Evolutionary conservation across 495 filamentous ascomycete species (phyloP).

Genomic region (Baudoinia panamericana): DNA sequence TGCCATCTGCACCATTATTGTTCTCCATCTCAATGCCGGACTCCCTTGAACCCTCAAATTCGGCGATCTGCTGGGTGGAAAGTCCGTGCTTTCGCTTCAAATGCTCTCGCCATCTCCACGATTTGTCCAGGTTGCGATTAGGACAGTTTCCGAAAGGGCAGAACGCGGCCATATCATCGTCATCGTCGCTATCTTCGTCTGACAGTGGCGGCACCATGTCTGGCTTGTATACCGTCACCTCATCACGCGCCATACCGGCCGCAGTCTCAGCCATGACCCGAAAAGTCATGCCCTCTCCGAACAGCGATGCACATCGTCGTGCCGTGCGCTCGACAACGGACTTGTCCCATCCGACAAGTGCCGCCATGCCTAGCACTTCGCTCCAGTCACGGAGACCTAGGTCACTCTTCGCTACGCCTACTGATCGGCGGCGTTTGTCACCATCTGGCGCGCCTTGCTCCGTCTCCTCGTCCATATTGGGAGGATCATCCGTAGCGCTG

Average conservation of each 20-base stretch:
- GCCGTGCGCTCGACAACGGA: constrained; percentile 50
- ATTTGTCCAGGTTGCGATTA: background rate
- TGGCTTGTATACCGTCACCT: constrained; percentile 1
- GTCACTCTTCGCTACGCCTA: background rate
- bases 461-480: too few species aligned
- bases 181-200: too few species aligned
- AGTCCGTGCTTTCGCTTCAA: constrained; percentile 13
- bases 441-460: too few species aligned
- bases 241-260: background rate
- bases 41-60: too few species aligned
- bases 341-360: constrained; percentile 51
- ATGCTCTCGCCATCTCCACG: constrained; percentile 16
- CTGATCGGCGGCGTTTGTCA: too few species aligned
- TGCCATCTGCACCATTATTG: too few species aligned
- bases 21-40: too few species aligned
- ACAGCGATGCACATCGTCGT: constrained; percentile 52
- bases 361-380: constrained; percentile 61
- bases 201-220: constrained; percentile 7
- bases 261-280: constrained; percentile 9
- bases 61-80: background rate
- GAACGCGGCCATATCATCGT: too few species aligned
- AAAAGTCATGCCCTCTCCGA: constrained; percentile 12
- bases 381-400: constrained; percentile 59
- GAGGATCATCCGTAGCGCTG: too few species aligned
- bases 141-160: constrained; percentile 10